Evolutionary conservation across 345 rosid species (phyloP).

Genomic region (Bruguiera parviflora): DNA sequence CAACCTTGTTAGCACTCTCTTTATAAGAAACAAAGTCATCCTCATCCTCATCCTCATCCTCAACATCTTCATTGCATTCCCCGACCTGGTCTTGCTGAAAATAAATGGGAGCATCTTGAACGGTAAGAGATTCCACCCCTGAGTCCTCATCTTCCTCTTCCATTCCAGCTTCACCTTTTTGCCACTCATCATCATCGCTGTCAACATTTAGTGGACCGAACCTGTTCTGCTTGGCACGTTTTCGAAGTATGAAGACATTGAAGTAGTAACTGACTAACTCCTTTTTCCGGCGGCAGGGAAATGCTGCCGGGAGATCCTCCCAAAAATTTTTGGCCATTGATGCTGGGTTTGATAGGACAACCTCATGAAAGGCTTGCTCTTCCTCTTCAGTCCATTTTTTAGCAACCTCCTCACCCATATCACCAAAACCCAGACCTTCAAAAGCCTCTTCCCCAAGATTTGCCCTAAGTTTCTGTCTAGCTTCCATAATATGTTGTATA

Average conservation of each 20-base stretch:
- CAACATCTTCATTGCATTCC: conserved; percentile 19
- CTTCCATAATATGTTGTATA: conserved; percentile 53
- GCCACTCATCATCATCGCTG: conserved; percentile 82
- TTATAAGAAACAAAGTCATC: conserved; percentile 20
- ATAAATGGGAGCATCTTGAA: neutral
- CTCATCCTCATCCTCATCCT: conserved; percentile 27
- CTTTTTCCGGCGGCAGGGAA: conserved; percentile 47
- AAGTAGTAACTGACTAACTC: conserved; percentile 76
- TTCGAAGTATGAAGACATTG: conserved; percentile 61
- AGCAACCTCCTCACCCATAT: conserved; percentile 71
- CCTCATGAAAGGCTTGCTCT: conserved; percentile 48
- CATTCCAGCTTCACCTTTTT: conserved; percentile 26
- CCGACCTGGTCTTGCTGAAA: conserved; percentile 25
- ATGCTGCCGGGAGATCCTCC: conserved; percentile 49
- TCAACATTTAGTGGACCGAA: conserved; percentile 43
- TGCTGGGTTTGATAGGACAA: conserved; percentile 58
- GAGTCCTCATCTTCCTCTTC: conserved; percentile 51
- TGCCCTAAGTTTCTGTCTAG: conserved; percentile 43
- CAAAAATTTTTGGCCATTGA: conserved; percentile 61
- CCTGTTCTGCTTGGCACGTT: conserved; percentile 68
- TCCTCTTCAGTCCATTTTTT: conserved; percentile 58
- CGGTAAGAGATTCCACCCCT: conserved; percentile 39
- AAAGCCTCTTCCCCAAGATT: conserved; percentile 52
- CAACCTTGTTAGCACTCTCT: conserved; percentile 8
- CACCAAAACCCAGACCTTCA: conserved; percentile 48